Percentiles rank a stretch among this genome's conserved stretches.
Conservation (phyloP, 2,329 filamentous ascomycete genomes). For the Cladosporium phlei region DNA sequence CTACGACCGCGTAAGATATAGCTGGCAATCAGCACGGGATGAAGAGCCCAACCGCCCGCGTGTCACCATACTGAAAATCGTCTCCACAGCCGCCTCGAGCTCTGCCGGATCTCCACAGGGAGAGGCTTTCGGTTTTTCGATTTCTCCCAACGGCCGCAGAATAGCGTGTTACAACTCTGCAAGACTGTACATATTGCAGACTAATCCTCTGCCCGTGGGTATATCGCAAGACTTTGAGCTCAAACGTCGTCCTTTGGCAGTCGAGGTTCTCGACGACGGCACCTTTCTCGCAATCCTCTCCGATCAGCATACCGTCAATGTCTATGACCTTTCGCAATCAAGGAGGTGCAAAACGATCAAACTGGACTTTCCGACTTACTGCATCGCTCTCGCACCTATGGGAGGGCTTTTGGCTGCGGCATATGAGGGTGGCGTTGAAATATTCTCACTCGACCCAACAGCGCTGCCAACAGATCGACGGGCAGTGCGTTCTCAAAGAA, state of each 20-base stretch:
- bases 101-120: conserved; percentile 59
- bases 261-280: conserved; percentile 74
- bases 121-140: conserved; percentile 78
- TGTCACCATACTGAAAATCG: conserved; percentile 62
- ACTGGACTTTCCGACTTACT: conserved; percentile 70
- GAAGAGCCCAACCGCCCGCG: conserved; percentile 34
- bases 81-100: conserved; percentile 79
- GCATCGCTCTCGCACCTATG: conserved; percentile 75
- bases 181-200: conserved; percentile 72
- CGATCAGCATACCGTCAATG: conserved; percentile 74
- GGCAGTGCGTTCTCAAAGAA: conserved; percentile 31
- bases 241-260: conserved; percentile 66
- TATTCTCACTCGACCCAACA: conserved; percentile 65
- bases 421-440: conserved; percentile 81
- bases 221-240: conserved; percentile 73
- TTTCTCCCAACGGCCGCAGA: conserved; percentile 69
- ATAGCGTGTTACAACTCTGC: conserved; percentile 81
- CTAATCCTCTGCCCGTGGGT: conserved; percentile 54
- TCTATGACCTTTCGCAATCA: conserved; percentile 69
- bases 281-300: conserved; percentile 71
- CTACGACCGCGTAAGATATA: conserved; percentile 33
- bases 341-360: conserved; percentile 64
- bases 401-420: conserved; percentile 79
- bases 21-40: conserved; percentile 35
- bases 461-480: conserved; percentile 40